Conservation (phyloP, 306 rosid genomes). For the Nissolia schottii region DNA sequence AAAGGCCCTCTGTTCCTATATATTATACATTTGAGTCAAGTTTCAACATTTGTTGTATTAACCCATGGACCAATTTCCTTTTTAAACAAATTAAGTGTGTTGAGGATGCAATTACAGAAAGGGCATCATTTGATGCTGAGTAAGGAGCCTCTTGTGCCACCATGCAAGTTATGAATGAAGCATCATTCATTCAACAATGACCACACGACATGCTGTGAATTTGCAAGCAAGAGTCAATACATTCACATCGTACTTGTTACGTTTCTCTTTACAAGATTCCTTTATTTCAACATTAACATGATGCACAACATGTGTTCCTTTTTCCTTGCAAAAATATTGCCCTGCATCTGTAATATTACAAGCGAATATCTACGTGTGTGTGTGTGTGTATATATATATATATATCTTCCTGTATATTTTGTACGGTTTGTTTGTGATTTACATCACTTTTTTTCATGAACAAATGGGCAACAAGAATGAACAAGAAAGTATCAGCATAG, state of each 20-base stretch:
- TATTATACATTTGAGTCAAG: neutral
- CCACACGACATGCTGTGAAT: constrained; percentile 23
- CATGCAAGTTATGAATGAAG: constrained; percentile 20
- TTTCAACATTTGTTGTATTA: neutral
- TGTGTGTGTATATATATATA: too few species aligned
- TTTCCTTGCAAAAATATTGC: constrained; percentile 43
- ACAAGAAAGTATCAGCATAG: constrained; percentile 13
- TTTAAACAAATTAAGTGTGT: neutral
- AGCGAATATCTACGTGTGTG: constrained; percentile 41
- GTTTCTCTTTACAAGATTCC: constrained; percentile 33
- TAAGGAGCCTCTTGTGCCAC: neutral
- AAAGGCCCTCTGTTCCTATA: constrained; percentile 12
- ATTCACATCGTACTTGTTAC: constrained; percentile 30
- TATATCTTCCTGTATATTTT: constrained; percentile 40
- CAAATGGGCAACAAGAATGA: constrained; percentile 42
- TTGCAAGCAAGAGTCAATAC: constrained; percentile 30
- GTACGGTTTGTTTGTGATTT: constrained; percentile 31
- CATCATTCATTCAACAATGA: constrained; percentile 18
- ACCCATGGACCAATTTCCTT: neutral
- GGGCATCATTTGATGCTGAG: neutral
- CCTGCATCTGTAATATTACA: constrained; percentile 49
- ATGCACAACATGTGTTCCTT: constrained; percentile 32
- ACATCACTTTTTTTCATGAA: constrained; percentile 37
- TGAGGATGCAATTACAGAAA: neutral
- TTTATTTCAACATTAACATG: constrained; percentile 48